These are phyloP conservation scores for Talaromyces sp. DNA, from an alignment of 2,329 filamentous ascomycete species.

Conservation along the genomic window DNA sequence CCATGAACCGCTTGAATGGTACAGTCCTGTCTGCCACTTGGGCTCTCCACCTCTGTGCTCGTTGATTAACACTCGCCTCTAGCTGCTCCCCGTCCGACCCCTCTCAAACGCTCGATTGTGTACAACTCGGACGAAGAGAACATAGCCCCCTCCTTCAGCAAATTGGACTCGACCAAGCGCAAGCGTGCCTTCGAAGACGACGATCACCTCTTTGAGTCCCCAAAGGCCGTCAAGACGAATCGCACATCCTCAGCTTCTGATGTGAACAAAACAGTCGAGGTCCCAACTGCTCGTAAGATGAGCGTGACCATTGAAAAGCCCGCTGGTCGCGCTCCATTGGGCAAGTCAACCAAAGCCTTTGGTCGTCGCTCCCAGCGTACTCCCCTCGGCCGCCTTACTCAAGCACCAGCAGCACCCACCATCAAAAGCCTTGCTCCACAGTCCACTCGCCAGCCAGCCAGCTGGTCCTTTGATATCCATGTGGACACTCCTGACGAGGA, in stretches of 20 bases:
- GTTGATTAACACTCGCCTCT: not conserved
- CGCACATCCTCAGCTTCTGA: conserved; percentile 21
- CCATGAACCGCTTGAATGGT: conserved; percentile 4
- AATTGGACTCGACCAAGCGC: conserved; percentile 42
- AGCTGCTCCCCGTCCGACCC: conserved; percentile 13
- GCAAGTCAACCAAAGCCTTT: conserved; percentile 60
- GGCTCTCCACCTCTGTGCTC: not conserved
- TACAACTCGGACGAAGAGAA: conserved; percentile 50
- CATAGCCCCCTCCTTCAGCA: conserved; percentile 45
- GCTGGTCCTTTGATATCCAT: conserved; percentile 90
- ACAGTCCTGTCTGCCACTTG: not conserved
- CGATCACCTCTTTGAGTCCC: conserved; percentile 20
- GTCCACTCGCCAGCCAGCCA: conserved; percentile 37
- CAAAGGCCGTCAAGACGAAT: conserved; percentile 49
- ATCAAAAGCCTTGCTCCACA: not conserved
- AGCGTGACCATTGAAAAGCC: conserved; percentile 57
- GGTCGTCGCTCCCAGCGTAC: conserved; percentile 62
- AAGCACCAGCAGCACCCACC: not conserved
- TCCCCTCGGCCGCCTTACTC: conserved; percentile 50
- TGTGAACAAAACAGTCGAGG: conserved; percentile 14
- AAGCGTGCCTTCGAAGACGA: conserved; percentile 30
- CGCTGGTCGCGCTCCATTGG: conserved; percentile 73
- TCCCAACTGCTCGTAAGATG: conserved; percentile 38
- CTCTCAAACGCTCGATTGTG: conserved; percentile 21
- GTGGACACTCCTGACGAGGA: conserved; percentile 88